Percentiles rank a stretch among this genome's conserved stretches.
These are phyloP conservation scores for Scheffersomyces illinoinensis DNA, from an alignment of 1,139 yeast genomes.

Conservation along the genomic window DNA sequence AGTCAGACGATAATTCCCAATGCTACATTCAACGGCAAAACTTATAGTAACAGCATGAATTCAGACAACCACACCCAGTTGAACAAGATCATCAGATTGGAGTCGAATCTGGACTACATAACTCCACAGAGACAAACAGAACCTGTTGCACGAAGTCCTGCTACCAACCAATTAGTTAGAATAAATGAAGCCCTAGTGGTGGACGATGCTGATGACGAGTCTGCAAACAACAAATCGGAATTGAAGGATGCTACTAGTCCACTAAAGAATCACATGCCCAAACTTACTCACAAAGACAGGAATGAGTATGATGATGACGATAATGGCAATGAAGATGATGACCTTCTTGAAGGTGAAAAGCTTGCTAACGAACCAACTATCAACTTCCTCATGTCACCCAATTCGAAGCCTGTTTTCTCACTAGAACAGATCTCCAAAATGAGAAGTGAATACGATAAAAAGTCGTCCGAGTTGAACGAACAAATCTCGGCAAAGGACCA, in stretches of 20 bases:
- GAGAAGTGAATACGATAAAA: constrained; percentile 23
- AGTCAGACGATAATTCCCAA: constrained; percentile 22
- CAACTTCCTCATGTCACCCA: constrained; percentile 35
- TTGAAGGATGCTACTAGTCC: constrained; percentile 26
- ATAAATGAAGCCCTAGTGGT: constrained; percentile 18
- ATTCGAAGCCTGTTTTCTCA: constrained; percentile 40
- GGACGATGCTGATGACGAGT: constrained; percentile 6
- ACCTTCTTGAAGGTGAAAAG: constrained; percentile 6
- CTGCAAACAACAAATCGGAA: constrained; percentile 7
- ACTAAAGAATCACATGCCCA: constrained; percentile 15
- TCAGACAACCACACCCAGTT: constrained; percentile 20
- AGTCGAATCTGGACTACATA: constrained; percentile 17
- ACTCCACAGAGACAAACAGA: constrained; percentile 49
- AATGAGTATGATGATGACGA: constrained; percentile 1
- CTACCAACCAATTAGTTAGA: constrained; percentile 34
- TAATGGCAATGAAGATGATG: constrained; percentile 12
- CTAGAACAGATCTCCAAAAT: constrained; percentile 31
- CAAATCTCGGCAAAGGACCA: constrained; percentile 6
- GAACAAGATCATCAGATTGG: constrained; percentile 18
- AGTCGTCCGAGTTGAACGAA: constrained; percentile 9
- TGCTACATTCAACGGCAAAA: constrained; percentile 5
- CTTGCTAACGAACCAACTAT: constrained; percentile 29
- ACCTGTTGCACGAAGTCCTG: constrained; percentile 43
- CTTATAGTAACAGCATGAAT: constrained; percentile 1
- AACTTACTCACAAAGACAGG: not conserved